Evolutionary conservation across 768 basidiomycete species (phyloP).

Genomic region (Psilocybe tampanensis): DNA sequence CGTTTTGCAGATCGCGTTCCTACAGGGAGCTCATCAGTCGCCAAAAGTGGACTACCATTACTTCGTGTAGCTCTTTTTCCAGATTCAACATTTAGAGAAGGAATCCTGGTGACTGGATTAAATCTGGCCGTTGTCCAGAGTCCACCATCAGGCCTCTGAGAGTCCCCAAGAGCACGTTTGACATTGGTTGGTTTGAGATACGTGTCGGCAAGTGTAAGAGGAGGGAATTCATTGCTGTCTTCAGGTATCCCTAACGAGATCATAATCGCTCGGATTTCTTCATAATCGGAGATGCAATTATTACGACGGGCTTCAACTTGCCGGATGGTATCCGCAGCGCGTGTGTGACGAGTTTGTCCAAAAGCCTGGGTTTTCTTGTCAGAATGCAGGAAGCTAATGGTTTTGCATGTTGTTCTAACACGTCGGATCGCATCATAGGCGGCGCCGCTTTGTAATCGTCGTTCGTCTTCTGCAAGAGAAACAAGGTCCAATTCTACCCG

Average conservation of each 20-base stretch:
- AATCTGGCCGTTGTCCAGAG: constrained; percentile 8
- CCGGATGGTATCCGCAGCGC: not conserved
- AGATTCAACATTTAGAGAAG: not conserved
- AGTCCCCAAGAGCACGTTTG: constrained; percentile 18
- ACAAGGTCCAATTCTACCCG: not conserved
- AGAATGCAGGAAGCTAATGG: not conserved
- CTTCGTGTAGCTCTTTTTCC: not conserved
- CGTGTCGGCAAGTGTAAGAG: constrained; percentile 14
- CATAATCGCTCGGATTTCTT: constrained; percentile 3
- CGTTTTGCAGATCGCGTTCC: not conserved
- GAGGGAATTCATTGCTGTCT: constrained; percentile 2
- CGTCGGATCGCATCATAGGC: constrained; percentile 16
- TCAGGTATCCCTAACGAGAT: not conserved
- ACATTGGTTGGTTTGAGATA: constrained; percentile 10
- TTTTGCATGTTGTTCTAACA: not conserved
- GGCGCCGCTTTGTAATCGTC: constrained; percentile 12
- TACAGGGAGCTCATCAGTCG: not conserved
- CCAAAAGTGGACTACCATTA: too few relatives aligned
- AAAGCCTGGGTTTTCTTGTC: not conserved
- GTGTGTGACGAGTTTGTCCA: constrained; percentile 15
- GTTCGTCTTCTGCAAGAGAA: constrained; percentile 9
- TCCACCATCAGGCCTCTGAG: constrained; percentile 11
- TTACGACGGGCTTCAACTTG: not conserved
- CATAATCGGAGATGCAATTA: constrained; percentile 14
- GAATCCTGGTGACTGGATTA: not conserved